Base-by-base conservation (phyloP, 495 filamentous ascomycete species). In the Endocarpon pusillum region DNA sequence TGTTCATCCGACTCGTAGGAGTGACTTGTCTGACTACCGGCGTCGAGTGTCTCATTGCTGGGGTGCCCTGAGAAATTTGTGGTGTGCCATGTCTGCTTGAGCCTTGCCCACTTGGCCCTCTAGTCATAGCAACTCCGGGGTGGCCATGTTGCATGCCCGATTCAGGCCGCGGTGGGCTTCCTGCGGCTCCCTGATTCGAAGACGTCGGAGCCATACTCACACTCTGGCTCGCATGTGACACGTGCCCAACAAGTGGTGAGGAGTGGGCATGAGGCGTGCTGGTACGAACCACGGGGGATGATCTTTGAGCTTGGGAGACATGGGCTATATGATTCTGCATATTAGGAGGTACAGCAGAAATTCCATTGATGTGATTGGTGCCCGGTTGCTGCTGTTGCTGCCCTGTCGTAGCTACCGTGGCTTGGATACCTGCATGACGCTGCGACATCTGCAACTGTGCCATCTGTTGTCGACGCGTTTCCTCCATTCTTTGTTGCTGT, bases 191-290 rank as follows among this genome's bases (percentile, higher is more conserved):
- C 47, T 73, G 79, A 49, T 70, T 78, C 1, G 81, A 86, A 21
- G 76, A 71, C n/a, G 75, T 78, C 35, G 73, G 65, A 26, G 73
- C 73, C 83, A 92, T 89, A 0, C 82, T 66, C 22, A 79, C 74
- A 35, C 68, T 59, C n/a, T 57, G 60, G 48, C 64, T 59, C 4
- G 54, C 33, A 25, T 53, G 53, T 44, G 63, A 70, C 28, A 48
- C 46, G 42, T 61, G 74, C 26, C 62, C 63, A 36, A 81, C 69
- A 47, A 81, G 65, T 3, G 84, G 83, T 12, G 85, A 89, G 15
- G 81, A 83, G 35, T 68, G 69, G 23, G 61, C 70, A 42, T 80
- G 78, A 4, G 85, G 82, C 2, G 84, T 92, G 36, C 75, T 73
- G 32, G 86, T 77, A 21, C 81, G 69, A 30, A 81, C 56, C 41